phyloP scores from a whole-genome alignment of 192 early-diverging fungal genomes.

The Chytriomyces sp. region DNA sequence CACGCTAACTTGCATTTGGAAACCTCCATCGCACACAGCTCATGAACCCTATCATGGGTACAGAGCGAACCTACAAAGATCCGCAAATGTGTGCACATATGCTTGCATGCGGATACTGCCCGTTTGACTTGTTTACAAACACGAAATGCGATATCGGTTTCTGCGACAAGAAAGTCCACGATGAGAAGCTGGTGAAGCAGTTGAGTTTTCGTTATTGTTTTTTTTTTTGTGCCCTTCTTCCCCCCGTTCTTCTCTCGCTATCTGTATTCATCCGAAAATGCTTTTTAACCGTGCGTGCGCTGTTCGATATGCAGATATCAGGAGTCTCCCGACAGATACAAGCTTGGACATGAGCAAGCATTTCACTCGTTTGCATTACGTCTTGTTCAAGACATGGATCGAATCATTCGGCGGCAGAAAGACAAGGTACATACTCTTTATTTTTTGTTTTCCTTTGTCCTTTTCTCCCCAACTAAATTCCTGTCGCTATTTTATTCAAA shows the following conservation, averaged over 20 bases:
- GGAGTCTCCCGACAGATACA: slow-evolving; percentile 66
- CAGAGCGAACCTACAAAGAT: slow-evolving; percentile 34
- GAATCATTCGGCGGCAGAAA: slow-evolving; percentile 72
- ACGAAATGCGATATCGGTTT: slow-evolving; percentile 82
- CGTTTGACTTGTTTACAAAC: slow-evolving; percentile 82
- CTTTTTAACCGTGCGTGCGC: background rate
- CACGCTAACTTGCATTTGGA: background rate
- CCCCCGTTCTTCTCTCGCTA: background rate
- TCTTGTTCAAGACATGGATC: slow-evolving; percentile 71
- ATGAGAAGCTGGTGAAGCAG: slow-evolving; percentile 74
- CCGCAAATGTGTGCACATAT: slow-evolving; percentile 61
- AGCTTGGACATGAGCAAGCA: slow-evolving; percentile 75
- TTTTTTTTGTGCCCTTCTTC: background rate
- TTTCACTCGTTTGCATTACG: slow-evolving; percentile 71
- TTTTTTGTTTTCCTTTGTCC: too few species aligned
- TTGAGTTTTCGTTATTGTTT: slow-evolving; percentile 14
- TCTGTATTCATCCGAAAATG: background rate
- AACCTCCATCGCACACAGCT: slow-evolving; percentile 7
- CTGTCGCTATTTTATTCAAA: background rate
- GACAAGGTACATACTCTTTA: slow-evolving; percentile 62
- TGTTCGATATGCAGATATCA: slow-evolving; percentile 51
- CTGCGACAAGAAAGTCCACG: slow-evolving; percentile 77
- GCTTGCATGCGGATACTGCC: slow-evolving; percentile 74
- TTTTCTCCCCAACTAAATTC: background rate
- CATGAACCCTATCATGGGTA: slow-evolving; percentile 37